These are phyloP conservation scores for Zopfia rhizophila DNA, from an alignment of 2,329 filamentous ascomycete genomes.

Conservation along the genomic window DNA sequence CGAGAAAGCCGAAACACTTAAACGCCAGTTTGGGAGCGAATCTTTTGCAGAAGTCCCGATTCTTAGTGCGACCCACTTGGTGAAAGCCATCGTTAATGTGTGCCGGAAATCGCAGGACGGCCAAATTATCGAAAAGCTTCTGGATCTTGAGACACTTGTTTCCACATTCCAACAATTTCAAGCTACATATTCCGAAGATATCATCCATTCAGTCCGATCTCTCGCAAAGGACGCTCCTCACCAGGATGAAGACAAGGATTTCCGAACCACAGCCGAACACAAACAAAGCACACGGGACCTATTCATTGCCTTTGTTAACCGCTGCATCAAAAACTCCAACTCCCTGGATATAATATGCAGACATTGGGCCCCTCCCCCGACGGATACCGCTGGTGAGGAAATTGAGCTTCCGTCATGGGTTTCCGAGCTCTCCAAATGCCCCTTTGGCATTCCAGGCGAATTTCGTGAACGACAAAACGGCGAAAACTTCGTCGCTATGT, in stretches of 20 bases:
- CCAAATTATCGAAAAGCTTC: conserved; percentile 7
- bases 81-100: conserved; percentile 21
- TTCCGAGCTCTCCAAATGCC: not conserved
- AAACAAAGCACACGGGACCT: conserved; percentile 9
- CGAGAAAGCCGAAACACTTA: conserved; percentile 16
- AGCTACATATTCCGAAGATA: conserved; percentile 7
- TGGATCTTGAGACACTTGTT: conserved; percentile 26
- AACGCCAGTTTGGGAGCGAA: conserved; percentile 6
- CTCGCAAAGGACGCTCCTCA: conserved; percentile 10
- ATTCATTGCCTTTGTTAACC: conserved; percentile 11
- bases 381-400: conserved; percentile 1
- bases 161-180: conserved; percentile 18
- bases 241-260: not conserved
- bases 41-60: not conserved
- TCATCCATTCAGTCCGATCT: conserved; percentile 7
- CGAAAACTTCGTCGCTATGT: conserved; percentile 14
- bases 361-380: conserved; percentile 17
- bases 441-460: conserved; percentile 9
- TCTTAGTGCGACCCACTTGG: conserved; percentile 19
- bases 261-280: conserved; percentile 1
- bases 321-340: conserved; percentile 6
- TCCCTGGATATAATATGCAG: conserved; percentile 21
- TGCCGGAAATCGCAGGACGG: conserved; percentile 14
- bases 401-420: conserved; percentile 17
- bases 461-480: conserved; percentile 10